Evolutionary conservation across 352 stramenopile genomes (phyloP).

Genomic region (Pythium phragmitis): DNA sequence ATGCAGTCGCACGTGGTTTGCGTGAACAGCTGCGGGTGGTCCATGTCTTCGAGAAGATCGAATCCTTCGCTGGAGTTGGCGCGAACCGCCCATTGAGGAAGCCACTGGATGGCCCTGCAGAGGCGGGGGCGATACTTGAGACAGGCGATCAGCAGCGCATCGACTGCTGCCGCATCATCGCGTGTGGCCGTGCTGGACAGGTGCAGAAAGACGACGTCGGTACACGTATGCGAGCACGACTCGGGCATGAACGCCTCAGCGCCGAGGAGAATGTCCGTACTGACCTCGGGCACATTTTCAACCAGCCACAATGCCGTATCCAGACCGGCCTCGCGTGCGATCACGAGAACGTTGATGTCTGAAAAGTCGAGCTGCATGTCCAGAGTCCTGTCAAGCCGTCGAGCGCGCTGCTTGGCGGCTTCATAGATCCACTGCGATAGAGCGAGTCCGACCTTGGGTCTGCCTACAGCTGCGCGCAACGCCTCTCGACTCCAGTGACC

Average conservation of each 20-base stretch:
- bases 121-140: not conserved
- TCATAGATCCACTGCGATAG: not conserved
- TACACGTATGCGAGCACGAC: not conserved
- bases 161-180: not conserved
- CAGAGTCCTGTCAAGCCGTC: not conserved
- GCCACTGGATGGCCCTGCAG: not conserved
- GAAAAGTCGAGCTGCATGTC: not conserved
- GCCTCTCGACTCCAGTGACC: not conserved
- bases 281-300: not conserved
- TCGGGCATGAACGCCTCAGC: not conserved
- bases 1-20: not conserved
- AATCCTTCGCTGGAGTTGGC: not conserved
- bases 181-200: not conserved
- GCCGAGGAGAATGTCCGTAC: not conserved
- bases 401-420: not conserved
- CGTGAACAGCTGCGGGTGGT: slow-evolving; percentile 1
- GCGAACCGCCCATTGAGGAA: slow-evolving; percentile 1
- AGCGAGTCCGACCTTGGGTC: not conserved
- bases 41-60: not conserved
- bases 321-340: not conserved
- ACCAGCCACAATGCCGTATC: slow-evolving; percentile 3
- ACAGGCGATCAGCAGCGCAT: not conserved
- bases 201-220: not conserved
- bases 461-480: not conserved
- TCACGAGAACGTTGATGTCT: not conserved